Base-by-base conservation (phyloP, 441 rosid genomes). In the Biscutella auriculata region DNA sequence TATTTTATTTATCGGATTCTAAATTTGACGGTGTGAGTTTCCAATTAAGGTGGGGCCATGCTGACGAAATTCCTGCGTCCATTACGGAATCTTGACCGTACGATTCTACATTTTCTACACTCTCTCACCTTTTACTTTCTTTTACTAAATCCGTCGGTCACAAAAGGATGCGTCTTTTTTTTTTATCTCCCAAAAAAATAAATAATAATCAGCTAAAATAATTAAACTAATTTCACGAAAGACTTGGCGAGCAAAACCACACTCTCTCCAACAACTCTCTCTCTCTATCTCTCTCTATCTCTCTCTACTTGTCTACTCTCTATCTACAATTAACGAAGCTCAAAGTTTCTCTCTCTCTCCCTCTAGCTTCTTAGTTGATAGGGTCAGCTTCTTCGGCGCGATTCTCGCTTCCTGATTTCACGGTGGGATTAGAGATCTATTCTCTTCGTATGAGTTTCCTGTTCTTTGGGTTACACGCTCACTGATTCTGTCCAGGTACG, bases 381-480 rank as follows among this genome's bases (percentile, higher is more conserved):
- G 52, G 63, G 67, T 68, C 67, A 55, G 57, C 72, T 47, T 68
- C 72, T 54, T 41, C 67, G 58, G 53, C 72, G 68, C 54, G 47
- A 68, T 55, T 68, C 53, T 15, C 46, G 67, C 23, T 19, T 19
- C 23, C 63, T 63, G 7, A 61, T 62, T 55, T 48, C 3, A 49
- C 63, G 68, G 59, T 47, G 4, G 4, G 63, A 14, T 46, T 48
- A 34, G 53, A 51, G 68, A 68, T 67, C 72, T 54, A 57, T 54
- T 29, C 16, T 42, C 65, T 13, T 57, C 30, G 34, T 34, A 19
- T n/a, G n/a, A 19, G 2, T 7, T 6, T 43, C 35, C 49, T 59
- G 26, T 23, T 60, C 67, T 66, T 37, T 34, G 21, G 17, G 14
- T 35, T 41, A 29, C 58, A 13, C 8, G 5, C 23, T 19, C 43